Conservation (phyloP, 2,329 filamentous ascomycete genomes). For the Aspergillus sp. region DNA sequence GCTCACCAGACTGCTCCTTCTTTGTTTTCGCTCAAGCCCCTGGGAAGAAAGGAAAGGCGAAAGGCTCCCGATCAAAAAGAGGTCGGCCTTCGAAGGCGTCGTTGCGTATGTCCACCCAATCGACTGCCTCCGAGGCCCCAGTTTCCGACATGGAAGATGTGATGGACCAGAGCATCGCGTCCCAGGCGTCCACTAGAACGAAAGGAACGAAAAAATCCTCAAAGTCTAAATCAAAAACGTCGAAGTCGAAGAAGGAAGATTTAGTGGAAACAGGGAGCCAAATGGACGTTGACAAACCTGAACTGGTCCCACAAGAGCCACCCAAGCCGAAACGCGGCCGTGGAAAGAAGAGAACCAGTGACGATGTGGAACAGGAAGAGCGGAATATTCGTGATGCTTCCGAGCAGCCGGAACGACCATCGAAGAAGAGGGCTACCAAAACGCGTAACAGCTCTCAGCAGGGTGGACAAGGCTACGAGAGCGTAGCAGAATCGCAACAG, state of each 20-base stretch:
- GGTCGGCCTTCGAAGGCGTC: slow-evolving; percentile 64
- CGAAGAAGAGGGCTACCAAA: slow-evolving; percentile 59
- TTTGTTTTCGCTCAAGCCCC: slow-evolving; percentile 62
- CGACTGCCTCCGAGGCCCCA: slow-evolving; percentile 45
- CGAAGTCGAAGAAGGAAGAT: slow-evolving; percentile 39
- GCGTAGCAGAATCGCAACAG: slow-evolving; percentile 28
- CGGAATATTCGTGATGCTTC: slow-evolving; percentile 9
- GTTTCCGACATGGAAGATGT: slow-evolving; percentile 47
- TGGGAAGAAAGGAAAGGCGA: slow-evolving; percentile 56
- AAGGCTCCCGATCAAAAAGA: slow-evolving; percentile 49
- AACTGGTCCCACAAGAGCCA: slow-evolving; percentile 26
- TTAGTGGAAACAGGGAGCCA: slow-evolving; percentile 43
- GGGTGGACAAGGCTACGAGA: slow-evolving; percentile 33
- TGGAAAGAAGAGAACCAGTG: slow-evolving; percentile 64
- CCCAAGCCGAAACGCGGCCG: slow-evolving; percentile 36
- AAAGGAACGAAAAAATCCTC: slow-evolving; percentile 51
- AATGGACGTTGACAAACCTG: slow-evolving; percentile 28
- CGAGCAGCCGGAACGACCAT: slow-evolving; percentile 39
- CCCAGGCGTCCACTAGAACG: slow-evolving; percentile 46
- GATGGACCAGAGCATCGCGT: slow-evolving; percentile 58
- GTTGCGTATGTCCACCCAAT: slow-evolving; percentile 61
- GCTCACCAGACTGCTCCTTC: slow-evolving; percentile 77
- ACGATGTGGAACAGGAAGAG: slow-evolving; percentile 45
- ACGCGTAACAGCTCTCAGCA: slow-evolving; percentile 50
- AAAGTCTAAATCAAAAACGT: slow-evolving; percentile 33